Evolutionary conservation across 768 basidiomycete species (phyloP), one percentile per base, ranked within the genome.

Genomic region (Kwoniella sp.): DNA sequence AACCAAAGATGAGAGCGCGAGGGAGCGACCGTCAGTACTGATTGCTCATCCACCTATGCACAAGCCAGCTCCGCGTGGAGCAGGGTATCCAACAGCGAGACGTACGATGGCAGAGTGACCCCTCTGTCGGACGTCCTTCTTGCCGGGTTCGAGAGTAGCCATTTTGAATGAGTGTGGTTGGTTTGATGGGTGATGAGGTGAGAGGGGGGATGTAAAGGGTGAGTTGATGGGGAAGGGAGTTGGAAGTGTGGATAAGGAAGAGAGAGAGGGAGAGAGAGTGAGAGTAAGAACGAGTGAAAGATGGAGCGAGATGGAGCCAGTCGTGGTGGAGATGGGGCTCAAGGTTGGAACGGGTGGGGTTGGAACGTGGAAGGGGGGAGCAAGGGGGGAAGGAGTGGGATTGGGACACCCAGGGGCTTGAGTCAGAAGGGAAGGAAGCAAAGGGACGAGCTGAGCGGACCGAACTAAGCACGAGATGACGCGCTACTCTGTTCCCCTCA

Each of bases 101-200:
- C 69, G 28, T 49, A 70, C 69, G 32, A 71, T 59, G 19, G 69
- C 61, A 33, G 66, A 62, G 28, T 65, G 63, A 57, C 59, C 63
- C 41, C 69, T 58, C 40, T 71, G 69, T 36, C 69, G 44, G 42
- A 66, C 66, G 41, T 63, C 59, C 23, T 61, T 57, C 43, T 51
- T 50, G 28, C 50, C 31, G n/a, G 50, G 46, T 38, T 46, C 57
- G n/a, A 67, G 62, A 48, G 62, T 57, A 29, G 65, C 62, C 62
- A 63, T 63, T 48, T 44, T 65, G 50, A 17, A 32, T 28, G 20
- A 15, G 46, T 29, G 42, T 41, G 14, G 15, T 41, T 26, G 33
- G 32, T n/a, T n/a, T 26, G 17, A 41, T 10, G 22, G 31, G 22
- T 14, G 20, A 31, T 26, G 3, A 31, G 6, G 38, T 37, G 17